Percentiles rank a stretch among this genome's conserved stretches.
These are phyloP conservation scores for Cynara cardunculus DNA, from an alignment of 129 eudicot genomes.

Conservation along the genomic window DNA sequence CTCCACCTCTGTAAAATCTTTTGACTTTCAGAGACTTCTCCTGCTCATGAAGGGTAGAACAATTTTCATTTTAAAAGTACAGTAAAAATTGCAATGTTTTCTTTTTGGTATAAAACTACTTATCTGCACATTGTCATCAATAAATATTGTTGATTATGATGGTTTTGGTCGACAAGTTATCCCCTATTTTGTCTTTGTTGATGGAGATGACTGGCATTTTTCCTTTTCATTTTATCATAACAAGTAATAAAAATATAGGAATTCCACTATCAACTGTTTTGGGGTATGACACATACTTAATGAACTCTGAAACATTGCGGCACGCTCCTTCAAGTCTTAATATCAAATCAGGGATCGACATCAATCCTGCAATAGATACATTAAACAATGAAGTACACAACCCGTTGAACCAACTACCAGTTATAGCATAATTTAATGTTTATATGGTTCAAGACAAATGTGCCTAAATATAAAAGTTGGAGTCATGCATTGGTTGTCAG, in stretches of 20 bases:
- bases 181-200: neutral
- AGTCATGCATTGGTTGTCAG: neutral
- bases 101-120: neutral
- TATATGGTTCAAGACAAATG: neutral
- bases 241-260: neutral
- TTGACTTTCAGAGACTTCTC: neutral
- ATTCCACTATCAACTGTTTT: neutral
- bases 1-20: neutral
- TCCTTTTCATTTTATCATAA: neutral
- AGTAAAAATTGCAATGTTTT: neutral
- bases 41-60: neutral
- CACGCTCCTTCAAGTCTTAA: conserved; percentile 80
- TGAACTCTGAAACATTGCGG: conserved; percentile 83
- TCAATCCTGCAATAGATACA: conserved; percentile 66
- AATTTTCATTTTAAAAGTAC: neutral
- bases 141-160: neutral
- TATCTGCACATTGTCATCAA: neutral
- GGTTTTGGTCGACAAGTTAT: neutral
- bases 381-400: conserved; percentile 5
- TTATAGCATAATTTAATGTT: neutral
- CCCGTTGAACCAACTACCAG: neutral
- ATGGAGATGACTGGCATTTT: neutral
- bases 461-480: neutral
- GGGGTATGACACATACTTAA: conserved; percentile 47
- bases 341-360: conserved; percentile 86